phyloP scores from a whole-genome alignment of 805 yeast genomes.

The Tetrapisispora taiwanensis region DNA sequence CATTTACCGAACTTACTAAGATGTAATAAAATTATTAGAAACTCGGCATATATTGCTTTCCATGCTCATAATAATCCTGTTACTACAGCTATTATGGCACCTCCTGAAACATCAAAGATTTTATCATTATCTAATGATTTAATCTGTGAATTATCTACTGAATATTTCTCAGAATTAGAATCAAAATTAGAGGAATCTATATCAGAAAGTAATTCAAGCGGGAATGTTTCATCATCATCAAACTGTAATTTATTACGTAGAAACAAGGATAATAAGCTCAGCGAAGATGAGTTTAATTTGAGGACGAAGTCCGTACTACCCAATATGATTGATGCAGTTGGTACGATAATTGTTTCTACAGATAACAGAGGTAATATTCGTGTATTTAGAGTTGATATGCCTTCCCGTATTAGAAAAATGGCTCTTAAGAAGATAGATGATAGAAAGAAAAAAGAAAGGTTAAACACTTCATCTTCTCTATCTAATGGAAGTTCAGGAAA shows the following conservation, averaged over 20 bases:
- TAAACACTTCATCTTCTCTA: background rate
- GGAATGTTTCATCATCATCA: background rate
- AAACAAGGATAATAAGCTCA: background rate
- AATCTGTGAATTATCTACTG: slow-evolving; percentile 49
- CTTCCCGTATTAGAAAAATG: slow-evolving; percentile 36
- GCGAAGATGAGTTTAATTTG: background rate
- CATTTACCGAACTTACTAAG: background rate
- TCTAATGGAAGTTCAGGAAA: background rate
- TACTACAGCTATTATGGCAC: slow-evolving; percentile 72
- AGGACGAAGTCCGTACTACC: slow-evolving; percentile 6
- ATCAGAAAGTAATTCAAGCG: background rate
- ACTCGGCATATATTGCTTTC: slow-evolving; percentile 55
- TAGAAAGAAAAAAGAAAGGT: background rate
- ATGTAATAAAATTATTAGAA: slow-evolving; percentile 29
- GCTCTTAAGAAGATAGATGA: slow-evolving; percentile 19
- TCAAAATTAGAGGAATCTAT: background rate
- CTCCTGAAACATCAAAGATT: slow-evolving; percentile 51
- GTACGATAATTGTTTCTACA: slow-evolving; percentile 57
- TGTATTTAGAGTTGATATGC: slow-evolving; percentile 72
- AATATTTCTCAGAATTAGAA: slow-evolving; percentile 12
- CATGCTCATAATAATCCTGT: slow-evolving; percentile 70
- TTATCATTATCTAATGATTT: slow-evolving; percentile 70
- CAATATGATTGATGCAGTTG: slow-evolving; percentile 28
- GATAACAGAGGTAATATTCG: slow-evolving; percentile 66
- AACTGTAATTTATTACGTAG: background rate